phyloP scores from a whole-genome alignment of 2,329 filamentous ascomycete species.

The Rosellinia necatrix region DNA sequence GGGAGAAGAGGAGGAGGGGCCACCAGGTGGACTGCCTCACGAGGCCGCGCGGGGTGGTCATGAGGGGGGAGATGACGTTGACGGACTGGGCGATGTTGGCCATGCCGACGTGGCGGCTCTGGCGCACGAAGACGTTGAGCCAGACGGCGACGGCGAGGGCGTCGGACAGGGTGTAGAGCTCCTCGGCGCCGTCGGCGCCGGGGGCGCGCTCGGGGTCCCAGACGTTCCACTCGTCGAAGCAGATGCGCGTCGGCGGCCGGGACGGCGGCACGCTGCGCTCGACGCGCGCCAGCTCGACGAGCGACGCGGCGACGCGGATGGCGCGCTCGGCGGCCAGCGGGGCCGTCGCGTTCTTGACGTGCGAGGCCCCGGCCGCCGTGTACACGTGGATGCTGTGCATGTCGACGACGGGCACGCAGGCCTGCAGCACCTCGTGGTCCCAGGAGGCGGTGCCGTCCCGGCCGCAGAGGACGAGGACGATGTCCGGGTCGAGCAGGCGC shows the following conservation, averaged over 20 bases:
- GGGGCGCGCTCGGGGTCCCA: conserved; percentile 76
- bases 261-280: conserved; percentile 65
- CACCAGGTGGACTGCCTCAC: conserved; percentile 77
- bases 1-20: conserved; percentile 70
- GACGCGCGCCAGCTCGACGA: conserved; percentile 76
- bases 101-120: conserved; percentile 66
- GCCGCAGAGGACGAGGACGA: conserved; percentile 75
- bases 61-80: conserved; percentile 77
- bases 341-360: conserved; percentile 60
- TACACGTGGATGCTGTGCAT: conserved; percentile 85
- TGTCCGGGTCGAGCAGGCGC: conserved; percentile 70
- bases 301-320: conserved; percentile 68
- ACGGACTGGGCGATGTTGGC: conserved; percentile 78
- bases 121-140: conserved; percentile 77
- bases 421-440: conserved; percentile 74
- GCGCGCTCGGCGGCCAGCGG: conserved; percentile 73
- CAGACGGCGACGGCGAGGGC: conserved; percentile 75
- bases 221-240: conserved; percentile 86
- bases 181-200: conserved; percentile 73
- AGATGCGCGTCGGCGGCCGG: conserved; percentile 70
- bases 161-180: conserved; percentile 75
- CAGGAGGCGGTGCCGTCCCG: conserved; percentile 70
- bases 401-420: conserved; percentile 70
- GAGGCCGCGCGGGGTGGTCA: conserved; percentile 69
- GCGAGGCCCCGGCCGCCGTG: conserved; percentile 59